Evolutionary conservation across 257 asterid species (phyloP), one percentile per base, ranked within the genome.

Genomic region (Oldenlandia corymbosa): DNA sequence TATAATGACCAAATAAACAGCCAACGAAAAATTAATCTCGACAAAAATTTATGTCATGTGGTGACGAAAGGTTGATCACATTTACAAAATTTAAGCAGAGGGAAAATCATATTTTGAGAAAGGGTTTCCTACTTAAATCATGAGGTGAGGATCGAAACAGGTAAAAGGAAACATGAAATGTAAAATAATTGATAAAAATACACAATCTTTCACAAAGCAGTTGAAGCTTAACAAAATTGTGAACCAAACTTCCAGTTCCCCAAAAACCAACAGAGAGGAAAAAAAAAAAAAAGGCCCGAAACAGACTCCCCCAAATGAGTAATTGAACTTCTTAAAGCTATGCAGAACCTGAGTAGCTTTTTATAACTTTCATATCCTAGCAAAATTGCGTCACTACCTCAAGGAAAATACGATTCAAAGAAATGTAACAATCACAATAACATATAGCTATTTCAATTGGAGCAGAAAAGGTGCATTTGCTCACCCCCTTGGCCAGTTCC

Each of bases 401-500:
- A n/a, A n/a, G n/a, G n/a, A n/a, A n/a, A n/a, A n/a, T n/a, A n/a
- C n/a, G n/a, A n/a, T n/a, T 21, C 3, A n/a, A 56, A 66, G 20
- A 49, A 37, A 60, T 13, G 37, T 3, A 8, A 4, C 13, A 0
- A 21, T 11, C 30, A 27, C 2, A 32, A 24, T n/a, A 8, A 11
- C 0, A 3, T 21, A 47, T 48, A 31, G 42, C 23, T 42, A 24
- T 39, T 42, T 27, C 27, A 16, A 41, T 10, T 49, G 13, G 39
- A 5, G 37, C 9, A 56, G 21, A 12, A 10, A 55, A 24, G 3
- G 20, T 43, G 36, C 32, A 32, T 37, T 52, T 48, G 79, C 97
- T 77, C 74, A 93, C 99, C 34, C 99, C 99, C 77, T 82, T 93
- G 1, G 97, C 99, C 67, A 90, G 77, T 77, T 93, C 99, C 51